Evolutionary conservation across 345 rosid species (phyloP).

Genomic region (Excoecaria agallocha): DNA sequence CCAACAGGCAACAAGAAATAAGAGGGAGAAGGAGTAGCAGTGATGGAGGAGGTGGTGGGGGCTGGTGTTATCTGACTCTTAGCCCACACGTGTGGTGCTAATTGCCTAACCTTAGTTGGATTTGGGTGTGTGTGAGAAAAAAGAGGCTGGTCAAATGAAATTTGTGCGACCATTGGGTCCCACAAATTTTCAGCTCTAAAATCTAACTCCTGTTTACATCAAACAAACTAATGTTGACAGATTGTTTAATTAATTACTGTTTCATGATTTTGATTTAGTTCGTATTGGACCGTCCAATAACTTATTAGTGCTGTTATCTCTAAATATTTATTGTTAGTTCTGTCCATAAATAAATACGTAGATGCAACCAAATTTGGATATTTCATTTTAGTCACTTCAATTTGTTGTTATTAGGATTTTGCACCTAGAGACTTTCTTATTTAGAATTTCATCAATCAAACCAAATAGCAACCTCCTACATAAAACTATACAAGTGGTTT

Average conservation of each 20-base stretch:
- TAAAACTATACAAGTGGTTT: no score
- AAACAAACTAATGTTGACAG: background rate
- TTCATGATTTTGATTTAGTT: background rate
- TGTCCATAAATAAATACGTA: no score
- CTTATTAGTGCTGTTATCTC: no score
- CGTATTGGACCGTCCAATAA: no score
- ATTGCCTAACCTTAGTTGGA: conserved; percentile 34
- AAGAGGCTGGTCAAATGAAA: conserved; percentile 39
- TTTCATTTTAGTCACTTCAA: no score
- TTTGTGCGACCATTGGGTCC: conserved; percentile 24
- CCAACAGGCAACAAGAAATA: conserved; percentile 5
- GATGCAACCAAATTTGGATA: no score
- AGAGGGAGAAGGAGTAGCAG: conserved; percentile 7
- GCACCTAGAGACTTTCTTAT: no score
- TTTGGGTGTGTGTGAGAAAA: background rate
- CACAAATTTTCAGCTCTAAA: conserved; percentile 12
- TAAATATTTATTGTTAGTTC: no score
- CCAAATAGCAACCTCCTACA: no score
- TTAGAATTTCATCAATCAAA: no score
- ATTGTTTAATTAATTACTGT: conserved; percentile 19
- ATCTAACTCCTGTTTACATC: conserved; percentile 46
- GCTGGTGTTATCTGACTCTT: conserved; percentile 40
- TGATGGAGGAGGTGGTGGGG: conserved; percentile 1
- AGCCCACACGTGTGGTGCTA: conserved; percentile 72
- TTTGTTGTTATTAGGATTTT: no score